Evolutionary conservation across 306 rosid species (phyloP).

Genomic region (Dalbergia cultrata): DNA sequence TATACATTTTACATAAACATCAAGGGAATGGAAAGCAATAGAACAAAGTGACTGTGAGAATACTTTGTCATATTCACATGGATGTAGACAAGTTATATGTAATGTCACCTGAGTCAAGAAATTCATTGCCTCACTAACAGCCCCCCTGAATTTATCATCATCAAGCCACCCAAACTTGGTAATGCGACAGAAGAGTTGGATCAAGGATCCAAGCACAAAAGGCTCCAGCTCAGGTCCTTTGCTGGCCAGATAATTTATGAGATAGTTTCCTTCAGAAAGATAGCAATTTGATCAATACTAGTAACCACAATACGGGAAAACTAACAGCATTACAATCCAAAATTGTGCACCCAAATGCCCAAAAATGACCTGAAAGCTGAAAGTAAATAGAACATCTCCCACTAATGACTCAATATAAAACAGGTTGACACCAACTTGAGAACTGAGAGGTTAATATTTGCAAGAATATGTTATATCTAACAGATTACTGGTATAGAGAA

Average conservation of each 20-base stretch:
- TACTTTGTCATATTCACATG: constrained; percentile 16
- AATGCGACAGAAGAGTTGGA: constrained; percentile 60
- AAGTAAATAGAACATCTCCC: constrained; percentile 30
- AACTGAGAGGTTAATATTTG: constrained; percentile 10
- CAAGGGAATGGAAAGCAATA: constrained; percentile 19
- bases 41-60: constrained; percentile 7
- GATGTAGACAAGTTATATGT: constrained; percentile 17
- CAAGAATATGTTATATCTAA: constrained; percentile 17
- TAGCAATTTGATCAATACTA: constrained; percentile 49
- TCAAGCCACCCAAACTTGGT: constrained; percentile 66
- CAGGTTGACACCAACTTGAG: constrained; percentile 21
- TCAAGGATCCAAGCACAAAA: constrained; percentile 60
- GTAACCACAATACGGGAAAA: constrained; percentile 34
- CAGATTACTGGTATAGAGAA: not conserved
- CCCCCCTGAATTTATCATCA: constrained; percentile 60
- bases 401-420: constrained; percentile 27
- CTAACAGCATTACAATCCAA: constrained; percentile 17
- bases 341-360: constrained; percentile 31
- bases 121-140: constrained; percentile 54
- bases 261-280: constrained; percentile 64
- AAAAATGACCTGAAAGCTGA: not conserved
- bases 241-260: constrained; percentile 62
- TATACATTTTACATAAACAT: not conserved
- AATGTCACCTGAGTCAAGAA: constrained; percentile 61
- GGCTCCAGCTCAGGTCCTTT: constrained; percentile 63